Base-by-base conservation (phyloP, 805 yeast genomes). In the Nakazawaea ambrosiae region DNA sequence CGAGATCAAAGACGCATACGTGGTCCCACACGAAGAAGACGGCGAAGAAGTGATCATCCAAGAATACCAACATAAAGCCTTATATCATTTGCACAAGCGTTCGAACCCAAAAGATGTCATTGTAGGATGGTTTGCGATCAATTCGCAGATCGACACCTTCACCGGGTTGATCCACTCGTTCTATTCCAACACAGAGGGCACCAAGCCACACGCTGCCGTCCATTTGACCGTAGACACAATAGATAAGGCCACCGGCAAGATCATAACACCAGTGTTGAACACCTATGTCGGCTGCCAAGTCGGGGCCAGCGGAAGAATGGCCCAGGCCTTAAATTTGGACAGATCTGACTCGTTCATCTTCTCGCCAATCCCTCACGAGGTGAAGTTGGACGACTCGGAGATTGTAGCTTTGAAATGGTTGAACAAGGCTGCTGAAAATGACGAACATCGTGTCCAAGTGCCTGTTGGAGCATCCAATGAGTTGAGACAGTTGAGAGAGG, bases 111-210 rank as follows among this genome's bases (percentile, higher is more conserved):
- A 81, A 54, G 82, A 79, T 46, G 68, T 70, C 36, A 81, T 87
- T 39, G 68, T 87, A 33, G 96, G 96, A 39, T 87, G 96, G 96
- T 87, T 83, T 57, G 78, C 81, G 35, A 65, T 73, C 29, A 63
- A 66, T 33, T 63, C 71, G 15, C 66, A 65, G 46, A 71, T 85
- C 45, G 89, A 83, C 60, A 69, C 75, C 39, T 73, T 81, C 56
- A 75, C 88, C 11, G 85, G 85, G 8, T 68, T 84, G 46, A 78
- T 86, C 51, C 95, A 86, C 56, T 90, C 81, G 51, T 81, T 84
- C 53, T 86, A 81, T 63, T 66, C 78, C 27, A 78, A 79, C 50
- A 81, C 84, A 40, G 60, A 69, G 14, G 81, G 76, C 51, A 77
- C 87, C 4, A 72, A 55, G 53, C 92, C 94, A 20, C 67, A 70